phyloP scores from a whole-genome alignment of 768 basidiomycete species.

The Naganishia randhawae region DNA sequence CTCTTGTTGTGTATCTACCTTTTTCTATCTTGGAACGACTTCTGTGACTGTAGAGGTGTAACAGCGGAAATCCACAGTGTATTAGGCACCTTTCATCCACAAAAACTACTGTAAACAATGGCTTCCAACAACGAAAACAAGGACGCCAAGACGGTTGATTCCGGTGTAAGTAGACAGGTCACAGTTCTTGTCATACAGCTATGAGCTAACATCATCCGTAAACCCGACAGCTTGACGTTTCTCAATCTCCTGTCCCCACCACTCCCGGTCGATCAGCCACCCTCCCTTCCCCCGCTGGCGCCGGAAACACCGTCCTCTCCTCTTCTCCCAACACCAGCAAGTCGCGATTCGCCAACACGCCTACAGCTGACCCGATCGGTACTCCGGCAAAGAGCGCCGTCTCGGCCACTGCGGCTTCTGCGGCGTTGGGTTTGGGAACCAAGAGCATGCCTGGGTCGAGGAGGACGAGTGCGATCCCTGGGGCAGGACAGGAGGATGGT shows the following conservation, averaged over 20 bases:
- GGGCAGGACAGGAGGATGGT: constrained; percentile 14
- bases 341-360: constrained; percentile 19
- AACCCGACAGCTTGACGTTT: not conserved
- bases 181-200: not conserved
- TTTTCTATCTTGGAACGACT: not conserved
- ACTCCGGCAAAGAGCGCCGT: constrained; percentile 30
- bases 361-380: constrained; percentile 39
- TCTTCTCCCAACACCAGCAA: constrained; percentile 23
- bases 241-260: constrained; percentile 4
- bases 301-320: constrained; percentile 10
- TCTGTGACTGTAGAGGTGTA: constrained; percentile 6
- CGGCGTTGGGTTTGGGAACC: constrained; percentile 33
- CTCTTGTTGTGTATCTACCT: not conserved
- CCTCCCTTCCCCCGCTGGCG: constrained; percentile 11
- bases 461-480: constrained; percentile 38
- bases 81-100: constrained; percentile 2
- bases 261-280: constrained; percentile 17
- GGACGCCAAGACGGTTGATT: constrained; percentile 4
- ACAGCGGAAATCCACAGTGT: not conserved
- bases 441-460: constrained; percentile 49
- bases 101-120: constrained; percentile 5
- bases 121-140: constrained; percentile 3
- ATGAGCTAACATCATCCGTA: not conserved
- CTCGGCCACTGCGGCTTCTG: constrained; percentile 10
- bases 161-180: not conserved